phyloP scores from a whole-genome alignment of 345 rosid genomes.

The Rubroshorea leprosula region DNA sequence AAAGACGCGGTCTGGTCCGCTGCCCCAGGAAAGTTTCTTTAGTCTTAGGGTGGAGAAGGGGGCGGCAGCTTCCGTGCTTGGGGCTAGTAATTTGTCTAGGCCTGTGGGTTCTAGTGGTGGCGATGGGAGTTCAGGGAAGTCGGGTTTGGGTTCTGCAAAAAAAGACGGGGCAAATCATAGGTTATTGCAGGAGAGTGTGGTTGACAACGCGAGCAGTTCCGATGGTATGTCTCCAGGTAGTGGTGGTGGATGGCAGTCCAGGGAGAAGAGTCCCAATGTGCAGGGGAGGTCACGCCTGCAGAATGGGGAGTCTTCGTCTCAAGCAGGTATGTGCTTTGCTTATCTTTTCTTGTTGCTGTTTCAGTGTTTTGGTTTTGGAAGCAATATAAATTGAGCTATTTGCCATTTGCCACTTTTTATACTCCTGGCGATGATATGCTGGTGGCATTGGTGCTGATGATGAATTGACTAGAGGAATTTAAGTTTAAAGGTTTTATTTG shows the following conservation, averaged over 20 bases:
- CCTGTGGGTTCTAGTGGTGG: slow-evolving; percentile 16
- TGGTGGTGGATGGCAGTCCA: slow-evolving; percentile 32
- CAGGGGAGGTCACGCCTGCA: slow-evolving; percentile 43
- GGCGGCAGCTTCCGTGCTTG: slow-evolving; percentile 31
- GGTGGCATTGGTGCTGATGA: not conserved
- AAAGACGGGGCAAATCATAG: slow-evolving; percentile 44
- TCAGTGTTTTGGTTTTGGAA: not conserved
- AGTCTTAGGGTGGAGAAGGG: slow-evolving; percentile 59
- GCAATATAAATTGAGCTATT: not conserved
- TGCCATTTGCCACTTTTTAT: not conserved
- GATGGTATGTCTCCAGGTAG: slow-evolving; percentile 41
- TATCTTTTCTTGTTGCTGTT: too few species aligned
- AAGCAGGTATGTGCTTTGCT: slow-evolving; percentile 36
- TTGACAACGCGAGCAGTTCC: slow-evolving; percentile 35
- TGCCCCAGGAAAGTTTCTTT: slow-evolving; percentile 82
- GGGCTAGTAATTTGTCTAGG: slow-evolving; percentile 81
- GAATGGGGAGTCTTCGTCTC: slow-evolving; percentile 64
- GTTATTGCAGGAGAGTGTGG: slow-evolving; percentile 39
- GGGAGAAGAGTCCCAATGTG: slow-evolving; percentile 60
- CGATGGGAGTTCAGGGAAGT: slow-evolving; percentile 31
- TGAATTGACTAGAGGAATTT: not conserved
- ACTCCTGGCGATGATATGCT: slow-evolving; percentile 9
- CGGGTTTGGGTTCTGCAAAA: slow-evolving; percentile 45
- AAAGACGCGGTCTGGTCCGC: slow-evolving; percentile 94
- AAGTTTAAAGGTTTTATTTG: not conserved